Evolutionary conservation across 2,329 filamentous ascomycete species (phyloP), one percentile per base, ranked within the genome.

Genomic region (Xylaria sp.): DNA sequence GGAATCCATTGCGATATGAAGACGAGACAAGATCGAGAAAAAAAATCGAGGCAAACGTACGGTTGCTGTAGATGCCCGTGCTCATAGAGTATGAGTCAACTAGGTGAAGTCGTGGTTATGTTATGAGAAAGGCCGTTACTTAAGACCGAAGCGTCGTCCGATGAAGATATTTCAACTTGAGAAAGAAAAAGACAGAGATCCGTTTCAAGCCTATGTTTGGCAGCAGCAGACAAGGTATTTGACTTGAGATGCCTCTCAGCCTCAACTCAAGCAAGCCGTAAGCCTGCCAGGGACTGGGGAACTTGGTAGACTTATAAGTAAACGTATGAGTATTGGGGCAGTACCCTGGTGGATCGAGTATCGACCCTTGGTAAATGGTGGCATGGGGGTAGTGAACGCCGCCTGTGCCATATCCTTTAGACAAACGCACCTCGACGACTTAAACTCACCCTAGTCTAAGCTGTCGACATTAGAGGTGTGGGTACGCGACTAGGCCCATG

Each of bases 231-330:
- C 60, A 66, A 74, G 67, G 67, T 66, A 72, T 73, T 72, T 66
- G 71, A 74, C 71, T 67, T 66, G 61, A 67, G 72, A 73, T 74
- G 56, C 61, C 68, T 74, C 73, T 76, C 75, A 76, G 75, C 73
- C 75, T 76, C 74, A 75, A 70, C 58, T 68, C 59, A 60, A 70
- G 48, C 63, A 70, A 70, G 66, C 66, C 68, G 70, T 73, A 72
- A 72, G 68, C 66, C 41, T 34, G 58, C 25, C 65, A 69, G 69
- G 71, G 67, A 72, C 63, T 63, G 63, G 69, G 73, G 72, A 72
- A 32, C 63, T 63, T 70, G 64, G 63, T 66, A 71, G 70, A 69
- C 72, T 76, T 76, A 75, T 75, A 75, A 76, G 70, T 71, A 70
- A 52, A 63, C 32, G 52, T 63, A 66, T 41, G 46, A 60, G 55